Base-by-base conservation (phyloP, 1,284 basidiomycete genomes). In the Irpex lacteus region DNA sequence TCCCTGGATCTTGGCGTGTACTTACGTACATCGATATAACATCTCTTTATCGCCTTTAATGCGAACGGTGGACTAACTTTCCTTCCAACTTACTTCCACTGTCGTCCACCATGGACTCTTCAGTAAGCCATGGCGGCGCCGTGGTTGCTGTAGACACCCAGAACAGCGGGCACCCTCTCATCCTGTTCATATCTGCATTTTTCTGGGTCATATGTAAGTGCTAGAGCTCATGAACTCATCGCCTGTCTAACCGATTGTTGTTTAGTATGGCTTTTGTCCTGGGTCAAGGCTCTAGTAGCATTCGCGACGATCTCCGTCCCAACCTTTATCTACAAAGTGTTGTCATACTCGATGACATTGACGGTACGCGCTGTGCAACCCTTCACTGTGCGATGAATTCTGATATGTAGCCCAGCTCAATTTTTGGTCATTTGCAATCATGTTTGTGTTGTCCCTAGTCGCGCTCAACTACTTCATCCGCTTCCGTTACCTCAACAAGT, bases 321-420 rank as follows among this genome's bases (percentile, higher is more conserved):
- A 1, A 83, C 87, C 68, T 84, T 85, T 72, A 88, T 92, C 59
- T 92, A 91, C 70, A 82, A 88, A 21, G 81, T 94, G 38, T 82
- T 96, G 15, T 94, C 94, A 8, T 95, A 95, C 74, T 94, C 94
- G 3, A 88, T 96, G 83, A 96, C 94, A 1, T 82, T 95, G 69
- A 92, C 90, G 63, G 91, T 92, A 72, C 62, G 85, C 71, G 11
- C 13, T 19, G 32, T 38, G 56, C 19, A n/a, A 2, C 5, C 15
- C 21, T 54, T 32, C 56, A 6, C 19, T 13, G 15, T 47, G 38
- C 34, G 19, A 34, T 36, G 34, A 0, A 36, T 54, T 50, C 55
- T 64, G 47, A 64, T 18, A 36, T 32, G 47, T 44, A 21, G 58
- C 53, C 40, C 36, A 96, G 86, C 84, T 97, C 59, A 94, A 94